These are phyloP conservation scores for Venturia oleaginea DNA, from an alignment of 2,329 filamentous ascomycete species.

Conservation along the genomic window DNA sequence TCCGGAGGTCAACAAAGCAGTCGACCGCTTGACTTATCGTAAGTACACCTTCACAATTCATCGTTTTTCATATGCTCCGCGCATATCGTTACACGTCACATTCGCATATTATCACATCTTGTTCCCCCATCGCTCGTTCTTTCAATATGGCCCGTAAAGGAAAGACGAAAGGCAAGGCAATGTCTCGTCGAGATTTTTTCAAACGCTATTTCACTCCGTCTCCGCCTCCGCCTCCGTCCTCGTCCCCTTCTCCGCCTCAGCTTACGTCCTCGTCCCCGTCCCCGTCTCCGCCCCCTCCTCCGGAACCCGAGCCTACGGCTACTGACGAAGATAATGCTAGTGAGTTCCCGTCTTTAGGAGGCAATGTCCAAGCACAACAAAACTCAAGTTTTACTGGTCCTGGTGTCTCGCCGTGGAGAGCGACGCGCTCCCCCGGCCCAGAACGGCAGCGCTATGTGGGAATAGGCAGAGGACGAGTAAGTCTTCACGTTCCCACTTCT, in stretches of 20 bases:
- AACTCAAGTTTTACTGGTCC: conserved; percentile 17
- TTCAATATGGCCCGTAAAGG: background rate
- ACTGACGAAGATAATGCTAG: conserved; percentile 26
- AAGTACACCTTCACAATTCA: conserved; percentile 27
- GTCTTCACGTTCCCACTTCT: no score
- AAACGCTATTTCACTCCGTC: no score
- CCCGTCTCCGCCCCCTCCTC: background rate
- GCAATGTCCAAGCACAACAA: conserved; percentile 44
- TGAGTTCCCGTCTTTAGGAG: conserved; percentile 54
- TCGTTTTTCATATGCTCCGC: background rate
- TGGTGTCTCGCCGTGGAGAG: background rate
- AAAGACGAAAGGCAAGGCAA: background rate
- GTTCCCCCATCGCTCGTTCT: background rate
- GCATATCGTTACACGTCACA: conserved; percentile 2
- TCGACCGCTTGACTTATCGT: conserved; percentile 48
- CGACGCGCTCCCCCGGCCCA: conserved; percentile 41
- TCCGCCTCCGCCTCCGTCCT: background rate
- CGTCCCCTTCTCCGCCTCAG: background rate
- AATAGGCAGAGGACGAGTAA: background rate
- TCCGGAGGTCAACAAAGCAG: conserved; percentile 42
- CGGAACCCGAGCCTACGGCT: no score
- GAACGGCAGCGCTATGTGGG: conserved; percentile 30
- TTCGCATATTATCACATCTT: no score
- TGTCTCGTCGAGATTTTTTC: background rate
- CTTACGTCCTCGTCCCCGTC: no score